phyloP scores from a whole-genome alignment of 2,329 filamentous ascomycete species.

The Colletotrichum sansevieriae region DNA sequence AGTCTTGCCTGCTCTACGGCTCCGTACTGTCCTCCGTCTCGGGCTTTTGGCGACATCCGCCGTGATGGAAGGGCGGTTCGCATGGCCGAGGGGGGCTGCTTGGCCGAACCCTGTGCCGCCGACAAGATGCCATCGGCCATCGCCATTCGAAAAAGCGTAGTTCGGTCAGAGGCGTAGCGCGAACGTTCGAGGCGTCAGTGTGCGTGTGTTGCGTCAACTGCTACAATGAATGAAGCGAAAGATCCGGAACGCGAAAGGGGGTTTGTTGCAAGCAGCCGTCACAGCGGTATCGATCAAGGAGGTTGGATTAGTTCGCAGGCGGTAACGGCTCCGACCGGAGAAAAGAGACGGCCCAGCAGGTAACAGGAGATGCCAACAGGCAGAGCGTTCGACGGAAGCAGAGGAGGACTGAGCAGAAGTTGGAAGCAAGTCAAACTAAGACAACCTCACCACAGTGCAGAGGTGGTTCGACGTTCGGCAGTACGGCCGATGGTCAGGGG shows the following conservation, averaged over 20 bases:
- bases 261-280: constrained; percentile 22
- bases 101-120: constrained; percentile 36
- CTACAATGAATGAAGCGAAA: background rate
- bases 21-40: constrained; percentile 28
- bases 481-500: constrained; percentile 28
- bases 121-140: constrained; percentile 41
- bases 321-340: constrained; percentile 10
- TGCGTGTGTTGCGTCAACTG: constrained; percentile 9
- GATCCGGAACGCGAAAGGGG: constrained; percentile 1
- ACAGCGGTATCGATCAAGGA: constrained; percentile 14
- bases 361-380: constrained; percentile 13
- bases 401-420: constrained; percentile 15
- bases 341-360: constrained; percentile 15
- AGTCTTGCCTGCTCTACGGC: constrained; percentile 28
- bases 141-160: constrained; percentile 39
- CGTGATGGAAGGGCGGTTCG: constrained; percentile 42
- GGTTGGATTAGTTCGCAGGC: constrained; percentile 17
- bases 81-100: constrained; percentile 34
- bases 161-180: constrained; percentile 1
- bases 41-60: constrained; percentile 40
- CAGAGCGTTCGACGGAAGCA: constrained; percentile 15
- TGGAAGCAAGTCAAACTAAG: constrained; percentile 29
- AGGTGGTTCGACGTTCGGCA: constrained; percentile 40
- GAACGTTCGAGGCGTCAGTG: background rate
- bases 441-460: constrained; percentile 37